phyloP scores from a whole-genome alignment of 768 basidiomycete genomes.

The Mycena capillaripes region DNA sequence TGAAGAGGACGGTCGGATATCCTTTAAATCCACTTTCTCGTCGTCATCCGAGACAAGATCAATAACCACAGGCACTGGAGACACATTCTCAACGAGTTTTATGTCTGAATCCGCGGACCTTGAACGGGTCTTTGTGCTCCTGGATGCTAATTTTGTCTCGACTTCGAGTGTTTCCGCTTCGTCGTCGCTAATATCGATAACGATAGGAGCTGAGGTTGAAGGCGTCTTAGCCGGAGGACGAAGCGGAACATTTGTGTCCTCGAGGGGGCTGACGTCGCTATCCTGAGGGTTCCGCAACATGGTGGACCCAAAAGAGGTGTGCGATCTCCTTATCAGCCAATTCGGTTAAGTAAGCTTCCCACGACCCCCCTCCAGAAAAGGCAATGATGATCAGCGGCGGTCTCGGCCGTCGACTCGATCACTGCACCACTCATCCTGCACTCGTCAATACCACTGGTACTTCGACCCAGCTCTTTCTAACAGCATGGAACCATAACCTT shows the following conservation, averaged over 20 bases:
- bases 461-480: too few species aligned
- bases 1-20: background rate
- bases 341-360: too few species aligned
- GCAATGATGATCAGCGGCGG: too few species aligned
- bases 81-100: background rate
- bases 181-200: conserved; percentile 30
- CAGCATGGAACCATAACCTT: too few species aligned
- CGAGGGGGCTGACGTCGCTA: conserved; percentile 10
- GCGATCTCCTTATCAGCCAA: too few species aligned
- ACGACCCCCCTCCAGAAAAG: too few species aligned
- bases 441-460: too few species aligned
- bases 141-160: background rate
- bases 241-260: background rate
- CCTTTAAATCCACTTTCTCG: background rate
- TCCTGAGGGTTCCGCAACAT: background rate
- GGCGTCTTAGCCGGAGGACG: background rate
- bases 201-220: background rate
- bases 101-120: background rate
- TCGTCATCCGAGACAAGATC: conserved; percentile 32
- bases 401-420: too few species aligned
- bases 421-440: too few species aligned
- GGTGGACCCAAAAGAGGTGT: too few species aligned
- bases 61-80: background rate
- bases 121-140: background rate
- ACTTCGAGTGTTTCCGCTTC: conserved; percentile 7